phyloP scores from a whole-genome alignment of 768 basidiomycete genomes.

The Trichaptum fuscoviolaceum region DNA sequence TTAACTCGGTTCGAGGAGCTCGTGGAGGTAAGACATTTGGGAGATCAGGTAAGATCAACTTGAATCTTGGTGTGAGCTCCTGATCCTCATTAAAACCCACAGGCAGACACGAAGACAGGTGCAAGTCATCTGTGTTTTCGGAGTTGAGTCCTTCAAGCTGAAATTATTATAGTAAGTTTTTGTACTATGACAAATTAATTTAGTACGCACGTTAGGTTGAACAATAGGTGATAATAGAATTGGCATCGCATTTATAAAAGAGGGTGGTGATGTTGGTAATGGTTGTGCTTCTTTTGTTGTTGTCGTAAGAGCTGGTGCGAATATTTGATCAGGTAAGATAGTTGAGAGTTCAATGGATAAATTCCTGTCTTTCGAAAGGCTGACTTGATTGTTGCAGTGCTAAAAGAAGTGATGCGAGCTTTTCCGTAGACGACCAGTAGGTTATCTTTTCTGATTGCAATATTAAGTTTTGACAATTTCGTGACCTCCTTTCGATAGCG shows the following conservation, averaged over 20 bases:
- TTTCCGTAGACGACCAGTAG: constrained; percentile 21
- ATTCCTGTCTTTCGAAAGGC: constrained; percentile 29
- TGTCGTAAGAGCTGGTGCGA: background rate
- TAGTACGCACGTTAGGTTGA: too few relatives aligned
- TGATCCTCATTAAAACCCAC: background rate
- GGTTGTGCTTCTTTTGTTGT: constrained; percentile 4
- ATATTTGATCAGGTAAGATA: constrained; percentile 13
- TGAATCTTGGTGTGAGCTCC: background rate
- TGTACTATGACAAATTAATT: too few relatives aligned
- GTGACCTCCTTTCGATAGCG: constrained; percentile 10
- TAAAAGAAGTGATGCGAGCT: constrained; percentile 17
- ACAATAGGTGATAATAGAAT: background rate
- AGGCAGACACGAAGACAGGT: too few relatives aligned
- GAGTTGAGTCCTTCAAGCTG: too few relatives aligned
- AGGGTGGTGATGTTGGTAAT: constrained; percentile 8
- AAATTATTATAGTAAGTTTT: too few relatives aligned
- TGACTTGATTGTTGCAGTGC: constrained; percentile 24
- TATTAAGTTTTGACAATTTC: constrained; percentile 8
- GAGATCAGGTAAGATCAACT: background rate
- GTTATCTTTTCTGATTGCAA: constrained; percentile 26
- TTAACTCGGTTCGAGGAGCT: background rate
- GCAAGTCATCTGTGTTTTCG: too few relatives aligned
- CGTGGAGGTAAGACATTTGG: background rate
- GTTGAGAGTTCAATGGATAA: constrained; percentile 21
- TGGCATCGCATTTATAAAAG: constrained; percentile 6